Conservation (phyloP, 2,329 filamentous ascomycete species). For the Pezicula rhizophila region DNA sequence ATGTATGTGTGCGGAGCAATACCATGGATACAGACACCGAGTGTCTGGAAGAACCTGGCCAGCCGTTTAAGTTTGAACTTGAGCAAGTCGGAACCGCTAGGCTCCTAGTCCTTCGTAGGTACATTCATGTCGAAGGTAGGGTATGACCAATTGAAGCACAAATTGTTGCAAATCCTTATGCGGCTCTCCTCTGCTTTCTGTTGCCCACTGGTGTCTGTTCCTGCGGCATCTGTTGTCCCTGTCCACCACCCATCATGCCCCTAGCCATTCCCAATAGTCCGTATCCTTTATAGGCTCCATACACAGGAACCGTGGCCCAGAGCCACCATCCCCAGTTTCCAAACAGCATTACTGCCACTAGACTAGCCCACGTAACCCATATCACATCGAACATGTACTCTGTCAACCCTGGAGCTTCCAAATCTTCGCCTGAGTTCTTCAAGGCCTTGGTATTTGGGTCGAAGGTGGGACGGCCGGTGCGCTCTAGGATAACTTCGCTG, state of each 20-base stretch:
- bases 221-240: slow-evolving; percentile 19
- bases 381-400: slow-evolving; percentile 98
- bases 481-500: slow-evolving; percentile 83
- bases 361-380: slow-evolving; percentile 85
- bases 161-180: slow-evolving; percentile 1
- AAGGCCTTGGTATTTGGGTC: slow-evolving; percentile 47
- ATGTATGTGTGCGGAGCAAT: too few species aligned
- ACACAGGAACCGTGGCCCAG: slow-evolving; percentile 34
- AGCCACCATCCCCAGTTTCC: slow-evolving; percentile 76
- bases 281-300: slow-evolving; percentile 27
- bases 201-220: slow-evolving; percentile 23
- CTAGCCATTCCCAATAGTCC: slow-evolving; percentile 26
- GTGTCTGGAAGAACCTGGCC: too few species aligned
- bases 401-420: slow-evolving; percentile 80
- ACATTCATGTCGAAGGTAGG: too few species aligned
- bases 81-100: too few species aligned
- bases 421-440: slow-evolving; percentile 75
- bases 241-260: slow-evolving; percentile 27
- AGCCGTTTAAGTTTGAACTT: too few species aligned
- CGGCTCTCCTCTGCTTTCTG: slow-evolving; percentile 27
- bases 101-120: too few species aligned
- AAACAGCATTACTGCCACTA: slow-evolving; percentile 65
- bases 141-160: too few species aligned
- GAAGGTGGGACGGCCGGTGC: slow-evolving; percentile 72
- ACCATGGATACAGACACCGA: too few species aligned